phyloP scores from a whole-genome alignment of 1,284 basidiomycete species.

The Coriolopsis trogii region DNA sequence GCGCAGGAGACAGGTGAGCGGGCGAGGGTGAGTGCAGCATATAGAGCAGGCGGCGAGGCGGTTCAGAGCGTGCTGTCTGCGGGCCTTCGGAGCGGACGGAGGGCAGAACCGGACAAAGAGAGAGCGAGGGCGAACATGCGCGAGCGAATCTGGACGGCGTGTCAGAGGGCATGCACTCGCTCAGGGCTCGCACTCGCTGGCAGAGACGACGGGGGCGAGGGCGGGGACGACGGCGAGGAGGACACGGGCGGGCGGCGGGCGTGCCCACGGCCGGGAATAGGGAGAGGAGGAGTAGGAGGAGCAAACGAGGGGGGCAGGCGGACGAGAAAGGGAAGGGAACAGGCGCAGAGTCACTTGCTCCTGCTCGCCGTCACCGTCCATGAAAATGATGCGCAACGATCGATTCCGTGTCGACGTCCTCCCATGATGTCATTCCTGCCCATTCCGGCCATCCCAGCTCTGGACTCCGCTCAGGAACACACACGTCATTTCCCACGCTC shows the following conservation, averaged over 20 bases:
- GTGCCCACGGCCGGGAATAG: conserved; percentile 7
- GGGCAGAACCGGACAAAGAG: conserved; percentile 37
- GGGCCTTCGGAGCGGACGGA: conserved; percentile 41
- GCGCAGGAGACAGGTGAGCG: conserved; percentile 17
- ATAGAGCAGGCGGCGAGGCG: conserved; percentile 22
- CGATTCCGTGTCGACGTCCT: conserved; percentile 24
- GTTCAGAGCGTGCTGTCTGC: conserved; percentile 14
- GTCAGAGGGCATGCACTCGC: conserved; percentile 13
- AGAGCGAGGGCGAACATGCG: conserved; percentile 20
- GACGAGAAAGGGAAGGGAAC: conserved; percentile 1
- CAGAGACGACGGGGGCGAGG: conserved; percentile 1
- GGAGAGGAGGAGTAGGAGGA: conserved; percentile 3
- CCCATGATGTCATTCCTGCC: conserved; percentile 28
- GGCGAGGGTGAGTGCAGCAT: conserved; percentile 23
- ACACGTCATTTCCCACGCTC: conserved; percentile 31
- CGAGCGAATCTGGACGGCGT: conserved; percentile 11
- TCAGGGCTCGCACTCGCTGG: background rate
- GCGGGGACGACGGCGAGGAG: conserved; percentile 13
- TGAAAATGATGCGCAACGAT: conserved; percentile 27
- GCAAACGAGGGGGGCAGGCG: conserved; percentile 4
- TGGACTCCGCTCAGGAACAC: conserved; percentile 22
- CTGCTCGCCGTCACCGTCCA: conserved; percentile 5
- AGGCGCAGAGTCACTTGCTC: background rate
- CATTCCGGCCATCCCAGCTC: conserved; percentile 13
- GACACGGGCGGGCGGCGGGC: conserved; percentile 10